Conservation (phyloP, 768 basidiomycete genomes). For the Boletellus sp. region DNA sequence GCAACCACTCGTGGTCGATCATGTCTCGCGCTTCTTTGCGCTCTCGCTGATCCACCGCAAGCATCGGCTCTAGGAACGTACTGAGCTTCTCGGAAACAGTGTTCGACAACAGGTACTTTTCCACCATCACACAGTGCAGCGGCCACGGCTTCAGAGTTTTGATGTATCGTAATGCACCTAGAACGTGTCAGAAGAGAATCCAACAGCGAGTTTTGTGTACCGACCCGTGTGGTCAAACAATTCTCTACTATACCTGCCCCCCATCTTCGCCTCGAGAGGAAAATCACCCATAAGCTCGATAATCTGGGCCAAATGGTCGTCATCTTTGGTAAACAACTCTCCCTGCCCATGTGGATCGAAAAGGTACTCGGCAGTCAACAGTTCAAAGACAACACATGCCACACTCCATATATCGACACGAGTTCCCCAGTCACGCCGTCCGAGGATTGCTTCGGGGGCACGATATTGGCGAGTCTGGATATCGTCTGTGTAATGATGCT, state of each 20-base stretch:
- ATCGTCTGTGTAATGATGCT: slow-evolving; percentile 87
- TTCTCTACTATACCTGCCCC: slow-evolving; percentile 80
- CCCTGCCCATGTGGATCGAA: slow-evolving; percentile 87
- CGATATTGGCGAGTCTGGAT: slow-evolving; percentile 97
- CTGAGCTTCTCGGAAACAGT: slow-evolving; percentile 57
- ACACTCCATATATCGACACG: slow-evolving; percentile 90
- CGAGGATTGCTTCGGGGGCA: slow-evolving; percentile 90
- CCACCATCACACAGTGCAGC: slow-evolving; percentile 76
- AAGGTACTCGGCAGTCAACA: slow-evolving; percentile 86
- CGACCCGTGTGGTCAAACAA: slow-evolving; percentile 72
- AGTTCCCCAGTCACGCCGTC: slow-evolving; percentile 80
- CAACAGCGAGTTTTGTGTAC: slow-evolving; percentile 18
- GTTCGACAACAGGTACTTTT: slow-evolving; percentile 78
- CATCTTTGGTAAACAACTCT: slow-evolving; percentile 84
- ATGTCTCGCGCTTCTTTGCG: slow-evolving; percentile 72
- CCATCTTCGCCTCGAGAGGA: slow-evolving; percentile 68
- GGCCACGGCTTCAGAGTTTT: slow-evolving; percentile 76
- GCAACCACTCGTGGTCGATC: slow-evolving; percentile 73
- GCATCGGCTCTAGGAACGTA: slow-evolving; percentile 72
- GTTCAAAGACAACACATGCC: slow-evolving; percentile 87
- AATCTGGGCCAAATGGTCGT: slow-evolving; percentile 95
- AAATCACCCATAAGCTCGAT: slow-evolving; percentile 88
- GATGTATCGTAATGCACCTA: slow-evolving; percentile 71
- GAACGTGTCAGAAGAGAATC: slow-evolving; percentile 4
- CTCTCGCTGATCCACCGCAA: slow-evolving; percentile 61